phyloP scores from a whole-genome alignment of 2,329 filamentous ascomycete genomes.

The Metarhizium sp. region DNA sequence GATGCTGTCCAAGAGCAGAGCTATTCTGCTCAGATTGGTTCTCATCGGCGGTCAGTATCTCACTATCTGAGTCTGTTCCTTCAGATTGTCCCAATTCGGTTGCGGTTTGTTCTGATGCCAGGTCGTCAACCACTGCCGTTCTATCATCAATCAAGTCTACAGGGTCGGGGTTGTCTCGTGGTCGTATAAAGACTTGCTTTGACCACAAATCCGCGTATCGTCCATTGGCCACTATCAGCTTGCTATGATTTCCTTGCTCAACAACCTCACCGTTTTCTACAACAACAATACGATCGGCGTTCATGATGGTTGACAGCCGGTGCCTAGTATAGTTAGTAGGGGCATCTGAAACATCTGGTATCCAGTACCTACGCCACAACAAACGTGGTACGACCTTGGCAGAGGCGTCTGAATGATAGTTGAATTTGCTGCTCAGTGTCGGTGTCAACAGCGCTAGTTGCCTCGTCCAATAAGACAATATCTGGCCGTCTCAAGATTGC shows the following conservation, averaged over 20 bases:
- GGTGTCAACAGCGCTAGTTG: conserved; percentile 68
- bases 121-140: conserved; percentile 24
- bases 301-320: conserved; percentile 61
- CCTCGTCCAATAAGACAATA: conserved; percentile 69
- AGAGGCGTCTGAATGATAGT: conserved; percentile 47
- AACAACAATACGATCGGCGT: conserved; percentile 58
- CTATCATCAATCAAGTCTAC: conserved; percentile 7
- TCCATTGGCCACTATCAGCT: conserved; percentile 47
- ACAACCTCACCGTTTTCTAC: conserved; percentile 52
- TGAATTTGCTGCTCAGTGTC: conserved; percentile 61
- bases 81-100: conserved; percentile 22
- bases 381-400: conserved; percentile 54
- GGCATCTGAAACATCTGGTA: too few species aligned
- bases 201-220: conserved; percentile 58
- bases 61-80: conserved; percentile 13
- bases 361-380: conserved; percentile 47
- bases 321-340: conserved; percentile 35
- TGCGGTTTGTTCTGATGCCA: conserved; percentile 25
- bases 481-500: conserved; percentile 66
- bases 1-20: conserved; percentile 25
- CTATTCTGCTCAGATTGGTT: conserved; percentile 15
- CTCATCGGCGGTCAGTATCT: conserved; percentile 11
- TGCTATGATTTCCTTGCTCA: conserved; percentile 54
- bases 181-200: conserved; percentile 47
- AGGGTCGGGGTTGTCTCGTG: conserved; percentile 26